Conservation (phyloP, 1,284 basidiomycete species). For the Ceratobasidium sp. region DNA sequence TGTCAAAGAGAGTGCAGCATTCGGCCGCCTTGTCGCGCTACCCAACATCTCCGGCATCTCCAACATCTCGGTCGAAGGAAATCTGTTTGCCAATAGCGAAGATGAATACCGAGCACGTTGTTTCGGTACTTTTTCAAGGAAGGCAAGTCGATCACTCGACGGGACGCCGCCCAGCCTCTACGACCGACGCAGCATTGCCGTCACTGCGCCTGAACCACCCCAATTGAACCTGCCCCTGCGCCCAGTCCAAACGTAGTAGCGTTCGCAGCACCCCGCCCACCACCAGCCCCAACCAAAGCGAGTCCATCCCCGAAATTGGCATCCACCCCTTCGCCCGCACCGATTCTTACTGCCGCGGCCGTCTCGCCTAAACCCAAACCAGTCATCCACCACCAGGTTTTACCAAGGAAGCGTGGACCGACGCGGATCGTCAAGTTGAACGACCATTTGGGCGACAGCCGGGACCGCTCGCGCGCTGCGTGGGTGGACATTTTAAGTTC, state of each 20-base stretch:
- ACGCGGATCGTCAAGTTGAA: conserved; percentile 52
- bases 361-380: conserved; percentile 32
- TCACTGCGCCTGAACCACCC: conserved; percentile 47
- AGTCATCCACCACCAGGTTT: conserved; percentile 36
- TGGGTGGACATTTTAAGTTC: conserved; percentile 49
- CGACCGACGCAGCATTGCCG: conserved; percentile 72
- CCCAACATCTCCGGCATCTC: conserved; percentile 81
- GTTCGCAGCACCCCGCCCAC: conserved; percentile 58
- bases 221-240: conserved; percentile 56
- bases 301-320: conserved; percentile 27
- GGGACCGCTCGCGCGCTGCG: conserved; percentile 11
- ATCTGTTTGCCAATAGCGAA: conserved; percentile 79
- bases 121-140: conserved; percentile 87
- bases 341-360: conserved; percentile 13
- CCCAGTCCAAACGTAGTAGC: conserved; percentile 68
- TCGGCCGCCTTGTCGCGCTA: conserved; percentile 84
- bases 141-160: conserved; percentile 77
- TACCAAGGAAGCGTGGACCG: conserved; percentile 48
- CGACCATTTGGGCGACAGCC: conserved; percentile 25
- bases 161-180: conserved; percentile 79
- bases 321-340: conserved; percentile 31
- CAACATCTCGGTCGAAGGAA: conserved; percentile 84
- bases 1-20: conserved; percentile 85
- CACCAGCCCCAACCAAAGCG: conserved; percentile 21
- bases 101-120: conserved; percentile 81